phyloP scores from a whole-genome alignment of 2,329 filamentous ascomycete species.

The Cercospora sp. region DNA sequence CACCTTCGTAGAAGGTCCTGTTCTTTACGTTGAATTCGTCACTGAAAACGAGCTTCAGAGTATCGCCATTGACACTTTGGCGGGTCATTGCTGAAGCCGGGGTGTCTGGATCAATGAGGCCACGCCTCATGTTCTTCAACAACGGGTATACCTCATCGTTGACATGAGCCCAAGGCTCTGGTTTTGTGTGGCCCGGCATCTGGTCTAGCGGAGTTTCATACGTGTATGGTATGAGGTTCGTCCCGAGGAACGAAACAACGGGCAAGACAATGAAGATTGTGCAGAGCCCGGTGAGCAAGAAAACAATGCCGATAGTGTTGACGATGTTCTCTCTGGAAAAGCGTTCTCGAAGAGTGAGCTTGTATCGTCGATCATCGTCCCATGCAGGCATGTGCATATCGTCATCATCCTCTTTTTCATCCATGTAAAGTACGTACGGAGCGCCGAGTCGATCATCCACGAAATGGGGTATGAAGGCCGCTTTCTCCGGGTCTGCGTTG shows the following conservation, averaged over 20 bases:
- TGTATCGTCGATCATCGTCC: constrained; percentile 50
- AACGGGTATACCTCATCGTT: constrained; percentile 51
- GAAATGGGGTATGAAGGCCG: constrained; percentile 39
- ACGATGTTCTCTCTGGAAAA: constrained; percentile 47
- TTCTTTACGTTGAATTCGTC: constrained; percentile 58
- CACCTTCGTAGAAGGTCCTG: constrained; percentile 57
- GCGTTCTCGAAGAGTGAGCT: constrained; percentile 47
- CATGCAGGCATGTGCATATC: constrained; percentile 55
- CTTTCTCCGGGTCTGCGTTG: constrained; percentile 39
- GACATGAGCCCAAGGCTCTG: constrained; percentile 48
- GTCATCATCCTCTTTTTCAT: constrained; percentile 56
- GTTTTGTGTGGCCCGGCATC: constrained; percentile 37
- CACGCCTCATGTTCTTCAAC: constrained; percentile 49
- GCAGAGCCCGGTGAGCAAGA: constrained; percentile 51
- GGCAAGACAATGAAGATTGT: constrained; percentile 55
- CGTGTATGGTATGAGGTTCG: constrained; percentile 42
- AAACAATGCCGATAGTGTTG: constrained; percentile 45
- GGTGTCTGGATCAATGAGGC: constrained; percentile 56
- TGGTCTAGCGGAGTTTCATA: constrained; percentile 45
- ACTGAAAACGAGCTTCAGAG: constrained; percentile 54
- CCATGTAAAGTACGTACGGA: constrained; percentile 51
- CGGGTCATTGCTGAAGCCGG: constrained; percentile 49
- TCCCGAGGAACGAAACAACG: constrained; percentile 49
- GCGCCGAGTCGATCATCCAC: constrained; percentile 51
- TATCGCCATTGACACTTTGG: constrained; percentile 48